Conservation (phyloP, 2,329 filamentous ascomycete genomes). For the Colletotrichum falcatum region DNA sequence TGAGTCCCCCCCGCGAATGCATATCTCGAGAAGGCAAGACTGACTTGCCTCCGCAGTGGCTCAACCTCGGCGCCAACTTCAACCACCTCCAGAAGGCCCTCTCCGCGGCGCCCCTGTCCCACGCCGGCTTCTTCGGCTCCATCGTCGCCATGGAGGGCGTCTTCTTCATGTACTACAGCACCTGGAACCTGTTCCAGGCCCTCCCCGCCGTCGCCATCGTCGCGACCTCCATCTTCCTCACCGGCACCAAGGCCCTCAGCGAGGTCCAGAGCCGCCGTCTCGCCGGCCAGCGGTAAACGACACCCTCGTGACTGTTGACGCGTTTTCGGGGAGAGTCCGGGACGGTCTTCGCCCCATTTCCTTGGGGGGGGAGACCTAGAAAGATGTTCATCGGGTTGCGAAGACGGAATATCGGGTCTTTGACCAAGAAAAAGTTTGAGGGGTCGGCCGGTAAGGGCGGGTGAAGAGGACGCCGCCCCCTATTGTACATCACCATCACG, state of each 20-base stretch:
- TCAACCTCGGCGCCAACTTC: conserved; percentile 84
- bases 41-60: conserved; percentile 70
- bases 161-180: conserved; percentile 94
- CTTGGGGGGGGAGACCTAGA: not conserved
- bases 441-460: not conserved
- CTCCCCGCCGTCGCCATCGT: conserved; percentile 79
- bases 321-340: not conserved
- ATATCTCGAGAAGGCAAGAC: conserved; percentile 10
- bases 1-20: conserved; percentile 57
- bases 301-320: not conserved
- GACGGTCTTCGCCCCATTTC: not conserved
- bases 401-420: not conserved
- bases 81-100: conserved; percentile 82
- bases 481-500: conserved; percentile 40
- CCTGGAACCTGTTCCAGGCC: conserved; percentile 91
- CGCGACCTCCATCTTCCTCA: conserved; percentile 80
- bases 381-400: not conserved
- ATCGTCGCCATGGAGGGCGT: conserved; percentile 89
- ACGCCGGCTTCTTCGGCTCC: conserved; percentile 87
- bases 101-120: conserved; percentile 80
- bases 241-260: conserved; percentile 88
- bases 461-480: not conserved
- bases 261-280: conserved; percentile 92
- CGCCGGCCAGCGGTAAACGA: conserved; percentile 72
- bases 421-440: not conserved